Evolutionary conservation across 192 early-diverging fungal species (phyloP), one percentile per base, ranked within the genome.

Genomic region (Borealophlyctis nickersoniae): DNA sequence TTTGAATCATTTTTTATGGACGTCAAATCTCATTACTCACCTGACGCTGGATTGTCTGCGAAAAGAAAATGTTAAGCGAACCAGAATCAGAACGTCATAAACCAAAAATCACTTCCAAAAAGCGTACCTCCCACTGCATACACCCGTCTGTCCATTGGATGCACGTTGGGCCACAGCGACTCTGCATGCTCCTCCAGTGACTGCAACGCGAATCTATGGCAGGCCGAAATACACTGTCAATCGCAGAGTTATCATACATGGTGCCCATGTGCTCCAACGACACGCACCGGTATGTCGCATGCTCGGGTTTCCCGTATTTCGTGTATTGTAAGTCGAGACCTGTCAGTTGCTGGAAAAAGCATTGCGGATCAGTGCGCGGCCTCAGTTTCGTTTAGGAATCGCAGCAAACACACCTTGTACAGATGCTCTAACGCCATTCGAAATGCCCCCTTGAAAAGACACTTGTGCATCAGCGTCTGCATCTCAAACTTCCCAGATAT

Each of bases 261-360:
- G 4, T 4, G 11, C 24, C 23, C 4, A 30, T 7, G 23, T 36
- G 22, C 29, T 58, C 11, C 56, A 32, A 5, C 24, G 4, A 58
- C 34, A 52, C 57, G 33, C 81, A 92, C 49, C 74, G 31, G 60
- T 96, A 96, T 2, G 92, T 93, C n/a, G 76, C 67, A 0, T 32
- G 56, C 49, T 88, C 77, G 2, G 94, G 94, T 74, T 96, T 96
- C 9, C 94, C 94, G 66, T 79, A 96, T 1, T 81, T 82, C 16
- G 78, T 82, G 39, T 87, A 88, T 60, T 88, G 65, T 4, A 93
- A 74, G 2, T 58, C 36, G 30, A 77, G 56, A 0, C 78, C 81
- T 4, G 76, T 80, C 16, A 54, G 30, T 34, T 49, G 22, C 11
- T 81, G 29, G n/a, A n/a, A n/a, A n/a, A n/a, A n/a, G n/a, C n/a